Conservation (phyloP, 2,329 filamentous ascomycete species). For the Aciculosporium take region DNA sequence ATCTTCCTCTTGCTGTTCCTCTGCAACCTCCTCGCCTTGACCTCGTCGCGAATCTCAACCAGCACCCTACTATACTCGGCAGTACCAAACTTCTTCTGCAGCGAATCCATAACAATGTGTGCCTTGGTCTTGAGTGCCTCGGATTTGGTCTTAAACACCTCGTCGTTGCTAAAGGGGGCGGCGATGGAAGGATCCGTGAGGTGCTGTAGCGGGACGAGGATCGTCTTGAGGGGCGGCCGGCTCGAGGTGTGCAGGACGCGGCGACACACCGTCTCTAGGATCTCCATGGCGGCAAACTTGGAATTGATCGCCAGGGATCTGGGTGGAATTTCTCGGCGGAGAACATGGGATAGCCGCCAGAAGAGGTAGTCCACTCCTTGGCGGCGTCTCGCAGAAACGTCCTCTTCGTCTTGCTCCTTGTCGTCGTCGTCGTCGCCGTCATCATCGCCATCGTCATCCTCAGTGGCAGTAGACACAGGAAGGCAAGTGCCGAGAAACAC, state of each 20-base stretch:
- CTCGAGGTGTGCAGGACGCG: constrained; percentile 45
- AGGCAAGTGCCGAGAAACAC: constrained; percentile 60
- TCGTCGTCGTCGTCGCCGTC: constrained; percentile 14
- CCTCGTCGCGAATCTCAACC: constrained; percentile 54
- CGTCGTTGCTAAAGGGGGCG: constrained; percentile 55
- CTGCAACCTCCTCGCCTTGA: constrained; percentile 58
- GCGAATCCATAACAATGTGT: constrained; percentile 61
- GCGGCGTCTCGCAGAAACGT: constrained; percentile 20
- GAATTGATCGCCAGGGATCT: constrained; percentile 51
- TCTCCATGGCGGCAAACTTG: constrained; percentile 61
- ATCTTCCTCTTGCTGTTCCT: constrained; percentile 77
- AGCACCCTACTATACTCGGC: constrained; percentile 64
- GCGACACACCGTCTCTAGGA: constrained; percentile 55
- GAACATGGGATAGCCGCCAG: constrained; percentile 59
- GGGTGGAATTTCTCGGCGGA: constrained; percentile 60
- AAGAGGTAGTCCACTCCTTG: constrained; percentile 57
- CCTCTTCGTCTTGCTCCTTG: constrained; percentile 16
- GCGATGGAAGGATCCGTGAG: constrained; percentile 70
- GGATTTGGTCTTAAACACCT: constrained; percentile 52
- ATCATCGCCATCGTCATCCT: constrained; percentile 27
- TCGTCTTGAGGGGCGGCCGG: constrained; percentile 44
- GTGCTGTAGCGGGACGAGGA: constrained; percentile 55
- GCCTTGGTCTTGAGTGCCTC: constrained; percentile 58
- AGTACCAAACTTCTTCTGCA: constrained; percentile 77
- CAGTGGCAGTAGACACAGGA: constrained; percentile 23